Evolutionary conservation across 768 basidiomycete genomes (phyloP), one percentile per base, ranked within the genome.

Genomic region (Termitomyces sp.): DNA sequence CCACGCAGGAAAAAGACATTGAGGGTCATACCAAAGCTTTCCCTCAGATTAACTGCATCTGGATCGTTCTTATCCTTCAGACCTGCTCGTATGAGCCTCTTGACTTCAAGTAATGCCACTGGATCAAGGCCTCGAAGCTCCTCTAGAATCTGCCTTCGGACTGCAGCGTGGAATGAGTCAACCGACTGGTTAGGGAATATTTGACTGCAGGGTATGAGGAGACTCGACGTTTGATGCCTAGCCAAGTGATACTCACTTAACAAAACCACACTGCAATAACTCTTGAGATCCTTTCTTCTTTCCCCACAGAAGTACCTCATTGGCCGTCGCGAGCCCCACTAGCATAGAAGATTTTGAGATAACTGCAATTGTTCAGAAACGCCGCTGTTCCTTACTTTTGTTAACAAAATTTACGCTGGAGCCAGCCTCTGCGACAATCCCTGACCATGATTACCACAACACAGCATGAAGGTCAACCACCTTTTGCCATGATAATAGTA

Each of bases 271-370:
- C 44, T 78, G 73, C 5, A 83, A 73, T 0, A 91, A 75, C 45
- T 88, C 86, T 63, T 83, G 76, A 0, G 85, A 83, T 1, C 69
- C 74, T 63, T 88, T 82, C 72, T 85, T 90, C 73, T 85, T 86
- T 48, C 88, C 89, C 75, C 86, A 86, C 12, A 91, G 73, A 3
- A 91, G 77, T 1, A 84, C 86, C 61, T 91, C 90, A 54, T 89
- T 90, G 32, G 89, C 89, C 65, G 82, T 84, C 15, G 82, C 81
- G 28, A 86, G 68, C 16, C 89, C 89, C 85, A 90, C 89, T 90
- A 57, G 22, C 13, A 16, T 45, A 39, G 42, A 38, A n/a, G 35
- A 49, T 35, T 54, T 16, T 35, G 45, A 48, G 15, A 63, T 48
- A 16, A 38, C 49, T 16, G 40, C 12, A 48, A 52, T 42, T 60